A percentile compares a stretch with the other conserved stretches of the same genome.
Evolutionary conservation across 805 yeast species (phyloP).

Genomic region (Starmerella ratchasimensis): DNA sequence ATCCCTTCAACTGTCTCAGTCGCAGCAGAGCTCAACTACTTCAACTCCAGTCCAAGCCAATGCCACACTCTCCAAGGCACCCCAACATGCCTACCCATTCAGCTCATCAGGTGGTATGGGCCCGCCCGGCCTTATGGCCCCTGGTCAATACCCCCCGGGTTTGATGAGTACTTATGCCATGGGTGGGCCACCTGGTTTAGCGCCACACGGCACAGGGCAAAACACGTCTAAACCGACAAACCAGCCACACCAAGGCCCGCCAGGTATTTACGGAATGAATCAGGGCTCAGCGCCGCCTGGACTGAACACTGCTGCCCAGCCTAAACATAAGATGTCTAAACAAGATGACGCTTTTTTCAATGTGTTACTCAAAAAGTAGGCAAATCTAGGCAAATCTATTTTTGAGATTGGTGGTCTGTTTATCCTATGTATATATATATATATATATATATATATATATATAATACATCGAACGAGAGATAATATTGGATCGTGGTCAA

Average conservation of each 20-base stretch:
- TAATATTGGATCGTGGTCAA: not conserved
- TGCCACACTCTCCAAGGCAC: too few relatives aligned
- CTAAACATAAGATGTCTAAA: too few relatives aligned
- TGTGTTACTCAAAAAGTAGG: conserved; percentile 1
- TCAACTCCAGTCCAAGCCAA: too few relatives aligned
- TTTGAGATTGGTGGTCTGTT: not conserved
- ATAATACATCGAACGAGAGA: too few relatives aligned
- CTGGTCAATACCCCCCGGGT: not conserved
- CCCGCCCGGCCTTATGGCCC: not conserved
- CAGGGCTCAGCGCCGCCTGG: not conserved
- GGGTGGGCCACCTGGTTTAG: not conserved
- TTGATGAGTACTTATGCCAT: not conserved
- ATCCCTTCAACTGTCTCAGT: too few relatives aligned
- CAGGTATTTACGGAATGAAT: not conserved
- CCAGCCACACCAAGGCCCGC: not conserved
- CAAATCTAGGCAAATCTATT: not conserved
- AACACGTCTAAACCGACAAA: not conserved
- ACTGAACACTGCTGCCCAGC: too few relatives aligned
- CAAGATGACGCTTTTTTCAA: conserved; percentile 1
- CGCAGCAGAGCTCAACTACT: too few relatives aligned
- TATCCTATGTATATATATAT: too few relatives aligned
- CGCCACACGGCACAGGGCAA: conserved; percentile 1
- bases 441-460: too few relatives aligned
- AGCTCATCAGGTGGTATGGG: not conserved
- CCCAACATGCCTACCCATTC: not conserved